phyloP scores from a whole-genome alignment of 345 rosid species.

The Rhodamnia argentea region DNA sequence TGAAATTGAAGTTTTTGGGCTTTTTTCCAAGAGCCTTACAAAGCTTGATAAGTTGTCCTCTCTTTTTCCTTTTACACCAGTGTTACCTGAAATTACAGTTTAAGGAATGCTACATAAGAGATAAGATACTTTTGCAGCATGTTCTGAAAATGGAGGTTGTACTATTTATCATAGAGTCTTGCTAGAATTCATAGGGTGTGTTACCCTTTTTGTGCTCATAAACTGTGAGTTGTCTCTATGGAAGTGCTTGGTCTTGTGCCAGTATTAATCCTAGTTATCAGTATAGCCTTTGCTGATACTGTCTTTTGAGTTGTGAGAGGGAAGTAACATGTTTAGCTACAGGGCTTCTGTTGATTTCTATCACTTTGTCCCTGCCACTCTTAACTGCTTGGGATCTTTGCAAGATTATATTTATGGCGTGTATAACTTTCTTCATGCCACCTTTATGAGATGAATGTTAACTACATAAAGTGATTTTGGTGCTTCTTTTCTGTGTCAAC shows the following conservation, averaged over 20 bases:
- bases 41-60: background rate
- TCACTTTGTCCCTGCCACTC: background rate
- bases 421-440: background rate
- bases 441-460: background rate
- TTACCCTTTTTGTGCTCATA: background rate
- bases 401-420: background rate
- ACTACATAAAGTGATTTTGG: background rate
- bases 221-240: background rate
- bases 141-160: background rate
- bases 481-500: constrained; percentile 2
- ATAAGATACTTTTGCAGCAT: background rate
- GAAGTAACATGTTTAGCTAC: background rate
- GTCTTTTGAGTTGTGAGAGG: background rate
- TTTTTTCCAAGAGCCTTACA: background rate
- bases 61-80: background rate
- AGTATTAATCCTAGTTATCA: background rate
- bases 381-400: background rate
- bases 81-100: background rate
- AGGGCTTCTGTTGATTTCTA: background rate
- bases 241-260: background rate
- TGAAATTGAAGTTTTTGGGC: background rate
- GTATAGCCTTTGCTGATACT: background rate
- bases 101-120: background rate
- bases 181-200: background rate
- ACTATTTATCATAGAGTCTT: background rate